Evolutionary conservation across 2,329 filamentous ascomycete species (phyloP), one percentile per base, ranked within the genome.

Genomic region (Cordyceps militaris): DNA sequence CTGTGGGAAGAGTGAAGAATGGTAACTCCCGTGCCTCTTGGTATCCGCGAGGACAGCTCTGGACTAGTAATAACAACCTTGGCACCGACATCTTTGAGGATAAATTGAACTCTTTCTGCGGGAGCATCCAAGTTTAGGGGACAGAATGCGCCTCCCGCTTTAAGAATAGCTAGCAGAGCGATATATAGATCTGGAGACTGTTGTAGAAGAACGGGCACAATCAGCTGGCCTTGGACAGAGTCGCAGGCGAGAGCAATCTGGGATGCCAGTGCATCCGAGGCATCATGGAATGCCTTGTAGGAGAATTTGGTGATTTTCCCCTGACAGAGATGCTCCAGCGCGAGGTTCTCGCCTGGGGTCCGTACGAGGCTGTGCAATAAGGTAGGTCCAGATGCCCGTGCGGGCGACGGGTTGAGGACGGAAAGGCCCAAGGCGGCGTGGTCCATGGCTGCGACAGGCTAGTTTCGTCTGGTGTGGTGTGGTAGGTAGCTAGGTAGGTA

Each of bases 81-180:
- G 7, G 91, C 89, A 11, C 78, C 76, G 40, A 95, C 82, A 75
- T 97, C 91, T n/a, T 81, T 70, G 16, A 92, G 71, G 51, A 96
- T 92, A 68, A 96, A 96, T 52, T 79, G 82, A 44, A 96, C 78
- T 50, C 92, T 80, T 55, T 96, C 90, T 4, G 77, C 70, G 0
- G 92, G 92, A 0, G 86, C 83, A 70, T 96, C 91, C 50, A 89
- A 78, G 60, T 87, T 87, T 57, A 97, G 74, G 0, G 92, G 91
- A 63, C 91, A 96, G 65, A 96, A 96, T 0, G 90, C 90, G 36
- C 82, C 89, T 7, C 92, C 92, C 13, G 85, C 85, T 69, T 92
- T 91, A 48, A 96, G 76, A 55, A 93, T 82, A 3, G 87, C 91
- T 46, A 96, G 71, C 61, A 89, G 81, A 1, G 89, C 79, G 58